A percentile compares a stretch with the other conserved stretches of the same genome.
Evolutionary conservation across 306 rosid genomes (phyloP).

Genomic region (Spatholobus suberectus): DNA sequence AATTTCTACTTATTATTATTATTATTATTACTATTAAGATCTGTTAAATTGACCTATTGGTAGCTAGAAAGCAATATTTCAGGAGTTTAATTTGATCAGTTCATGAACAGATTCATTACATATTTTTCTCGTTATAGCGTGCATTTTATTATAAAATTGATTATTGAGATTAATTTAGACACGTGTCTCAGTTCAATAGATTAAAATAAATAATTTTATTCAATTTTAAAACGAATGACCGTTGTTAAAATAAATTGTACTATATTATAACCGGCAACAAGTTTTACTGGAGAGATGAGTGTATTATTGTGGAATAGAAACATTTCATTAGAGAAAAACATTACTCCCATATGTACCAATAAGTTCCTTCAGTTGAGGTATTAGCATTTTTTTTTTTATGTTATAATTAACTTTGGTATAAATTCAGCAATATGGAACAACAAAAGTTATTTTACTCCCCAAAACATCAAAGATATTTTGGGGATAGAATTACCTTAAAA

Average conservation of each 20-base stretch:
- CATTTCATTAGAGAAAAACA: background rate
- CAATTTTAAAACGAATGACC: background rate
- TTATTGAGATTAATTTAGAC: too few relatives aligned
- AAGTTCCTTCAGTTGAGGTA: background rate
- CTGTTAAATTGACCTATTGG: background rate
- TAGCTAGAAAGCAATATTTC: background rate
- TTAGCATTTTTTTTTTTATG: background rate
- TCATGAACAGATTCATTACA: background rate
- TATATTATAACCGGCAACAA: background rate
- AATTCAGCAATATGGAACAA: background rate
- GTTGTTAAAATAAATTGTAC: background rate
- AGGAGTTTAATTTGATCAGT: background rate
- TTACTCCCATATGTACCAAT: background rate
- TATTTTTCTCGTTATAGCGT: background rate
- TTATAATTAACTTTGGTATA: background rate
- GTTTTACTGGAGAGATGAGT: too few relatives aligned
- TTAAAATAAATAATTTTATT: too few relatives aligned
- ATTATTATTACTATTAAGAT: too few relatives aligned
- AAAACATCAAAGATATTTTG: background rate
- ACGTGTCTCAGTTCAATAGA: too few relatives aligned
- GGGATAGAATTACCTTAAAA: conserved; percentile 43
- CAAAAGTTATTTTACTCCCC: background rate
- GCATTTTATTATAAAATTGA: too few relatives aligned
- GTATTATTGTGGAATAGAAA: background rate
- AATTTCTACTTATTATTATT: too few relatives aligned